Conservation (phyloP, 768 basidiomycete species). For the Psilocybe azurescens region DNA sequence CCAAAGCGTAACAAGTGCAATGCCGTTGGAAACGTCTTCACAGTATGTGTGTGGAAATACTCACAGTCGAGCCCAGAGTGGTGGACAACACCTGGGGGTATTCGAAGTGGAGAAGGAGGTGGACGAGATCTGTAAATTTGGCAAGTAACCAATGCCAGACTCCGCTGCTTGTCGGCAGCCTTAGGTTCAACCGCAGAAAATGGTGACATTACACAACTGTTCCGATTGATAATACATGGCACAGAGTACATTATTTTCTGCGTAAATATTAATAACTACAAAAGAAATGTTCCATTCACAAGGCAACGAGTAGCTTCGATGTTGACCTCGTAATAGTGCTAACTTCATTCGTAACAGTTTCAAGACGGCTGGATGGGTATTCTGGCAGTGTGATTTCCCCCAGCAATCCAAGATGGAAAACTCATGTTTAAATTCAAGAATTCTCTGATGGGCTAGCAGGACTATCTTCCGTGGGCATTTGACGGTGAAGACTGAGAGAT, state of each 20-base stretch:
- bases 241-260: neutral
- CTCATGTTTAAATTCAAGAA: neutral
- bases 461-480: slow-evolving; percentile 11
- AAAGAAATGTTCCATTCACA: neutral
- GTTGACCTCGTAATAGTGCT: neutral
- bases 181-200: neutral
- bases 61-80: slow-evolving; percentile 5
- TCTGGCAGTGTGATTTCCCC: neutral
- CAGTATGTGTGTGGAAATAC: neutral
- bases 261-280: neutral
- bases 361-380: neutral
- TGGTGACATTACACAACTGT: neutral
- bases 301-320: neutral
- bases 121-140: slow-evolving; percentile 22
- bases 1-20: slow-evolving; percentile 6
- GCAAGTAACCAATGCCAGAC: slow-evolving; percentile 20
- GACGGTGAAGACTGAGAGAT: slow-evolving; percentile 29
- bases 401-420: neutral
- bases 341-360: neutral
- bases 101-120: slow-evolving; percentile 3
- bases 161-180: slow-evolving; percentile 30
- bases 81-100: slow-evolving; percentile 5
- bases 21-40: neutral
- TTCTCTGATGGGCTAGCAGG: neutral
- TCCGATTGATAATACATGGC: neutral